Conservation (phyloP, 2,329 filamentous ascomycete species). For the Colletotrichum phormii region DNA sequence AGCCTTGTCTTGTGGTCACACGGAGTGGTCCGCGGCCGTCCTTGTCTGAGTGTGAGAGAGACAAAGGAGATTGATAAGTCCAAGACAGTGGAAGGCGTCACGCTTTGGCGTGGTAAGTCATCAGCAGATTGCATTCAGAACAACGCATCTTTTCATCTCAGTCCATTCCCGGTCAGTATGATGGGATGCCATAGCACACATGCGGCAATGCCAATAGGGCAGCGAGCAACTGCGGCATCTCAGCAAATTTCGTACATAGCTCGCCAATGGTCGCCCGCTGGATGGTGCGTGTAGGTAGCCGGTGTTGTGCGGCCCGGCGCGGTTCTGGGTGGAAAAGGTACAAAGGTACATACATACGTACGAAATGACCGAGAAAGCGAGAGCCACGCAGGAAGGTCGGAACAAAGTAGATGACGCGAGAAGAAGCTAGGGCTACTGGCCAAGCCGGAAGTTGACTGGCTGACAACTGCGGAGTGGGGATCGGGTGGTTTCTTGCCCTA, state of each 20-base stretch:
- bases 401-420: background rate
- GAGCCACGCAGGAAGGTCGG: background rate
- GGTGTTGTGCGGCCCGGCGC: background rate
- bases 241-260: slow-evolving; percentile 6
- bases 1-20: background rate
- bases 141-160: slow-evolving; percentile 24
- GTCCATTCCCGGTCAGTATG: slow-evolving; percentile 22
- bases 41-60: slow-evolving; percentile 22
- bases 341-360: background rate
- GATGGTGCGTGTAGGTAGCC: background rate
- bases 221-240: background rate
- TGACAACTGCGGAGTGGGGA: background rate
- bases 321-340: background rate
- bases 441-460: slow-evolving; percentile 21
- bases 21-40: slow-evolving; percentile 16
- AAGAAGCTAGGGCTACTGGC: slow-evolving; percentile 6
- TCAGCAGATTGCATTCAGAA: slow-evolving; percentile 27
- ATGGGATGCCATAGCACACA: background rate
- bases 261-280: background rate
- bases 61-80: slow-evolving; percentile 30
- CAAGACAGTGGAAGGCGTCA: slow-evolving; percentile 28
- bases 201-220: background rate
- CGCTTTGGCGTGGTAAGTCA: background rate
- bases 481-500: background rate
- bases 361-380: background rate